Evolutionary conservation across 1,284 basidiomycete species (phyloP), one percentile per base, ranked within the genome.

Genomic region (Malassezia slooffiae): DNA sequence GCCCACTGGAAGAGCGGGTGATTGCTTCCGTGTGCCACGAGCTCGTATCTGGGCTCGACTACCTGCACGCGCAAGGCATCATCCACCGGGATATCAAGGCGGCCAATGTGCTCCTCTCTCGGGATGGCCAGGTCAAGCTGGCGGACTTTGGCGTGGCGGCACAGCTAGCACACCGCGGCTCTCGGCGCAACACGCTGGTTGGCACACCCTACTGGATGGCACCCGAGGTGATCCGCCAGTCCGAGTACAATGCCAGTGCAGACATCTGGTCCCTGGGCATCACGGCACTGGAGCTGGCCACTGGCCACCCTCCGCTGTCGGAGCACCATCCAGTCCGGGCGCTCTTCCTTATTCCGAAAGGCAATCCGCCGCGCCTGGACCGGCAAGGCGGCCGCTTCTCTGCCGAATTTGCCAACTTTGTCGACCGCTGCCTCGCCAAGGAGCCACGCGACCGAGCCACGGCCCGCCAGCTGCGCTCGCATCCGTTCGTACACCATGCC

Each of bases 41-140:
- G 70, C 79, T 97, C 1, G 76, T 97, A 19, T 73, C 84, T n/a
- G 93, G 91, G 13, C 79, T 97, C 33, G 85, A 88, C 47, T 97
- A 97, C 67, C 80, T 97, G 13, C 93, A 97, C 69, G 78, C 77
- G 20, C 87, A 95, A 43, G 83, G 86, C 38, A 96, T 90, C 58
- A 96, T 97, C 49, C 91, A 97, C 70, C 81, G 91, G 35, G 91
- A 97, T 67, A 96, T 97, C 77, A 97, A 97, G 71, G 91, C 91
- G 1, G 91, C 93, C 37, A 97, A 97, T 62, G 79, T 97, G 38
- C 77, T 97, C 2, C 78, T 96, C 10, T 88, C 86, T 1, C 84
- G 83, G 0, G 79, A 79, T 0, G 91, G 91, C 19, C 83, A 82
- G 66, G 91, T 96, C 70, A 97, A 97, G 71, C 80, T 97, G 5